A percentile compares a stretch with the other conserved stretches of the same genome.
Evolutionary conservation across 1,139 yeast genomes (phyloP).

Genomic region (Schizosaccharomyces versatilis): DNA sequence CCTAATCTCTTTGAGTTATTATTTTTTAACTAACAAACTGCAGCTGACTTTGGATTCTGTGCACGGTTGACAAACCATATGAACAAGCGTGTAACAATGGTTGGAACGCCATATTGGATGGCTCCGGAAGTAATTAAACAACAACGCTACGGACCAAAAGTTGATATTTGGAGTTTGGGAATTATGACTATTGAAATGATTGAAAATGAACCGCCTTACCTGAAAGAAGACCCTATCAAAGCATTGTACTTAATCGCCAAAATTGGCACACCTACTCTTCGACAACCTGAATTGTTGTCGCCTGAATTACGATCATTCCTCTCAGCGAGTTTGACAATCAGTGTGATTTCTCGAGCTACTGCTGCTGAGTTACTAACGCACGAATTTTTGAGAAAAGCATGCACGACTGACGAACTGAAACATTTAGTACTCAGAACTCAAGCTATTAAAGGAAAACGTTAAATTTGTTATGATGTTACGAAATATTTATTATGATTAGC

Average conservation of each 20-base stretch:
- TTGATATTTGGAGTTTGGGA: slow-evolving; percentile 92
- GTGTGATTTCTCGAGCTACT: slow-evolving; percentile 61
- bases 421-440: neutral
- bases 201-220: slow-evolving; percentile 95
- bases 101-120: slow-evolving; percentile 99
- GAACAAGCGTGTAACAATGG: slow-evolving; percentile 85
- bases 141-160: slow-evolving; percentile 90
- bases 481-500: too few species aligned
- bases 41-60: slow-evolving; percentile 48
- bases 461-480: too few species aligned
- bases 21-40: neutral
- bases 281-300: slow-evolving; percentile 68
- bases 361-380: slow-evolving; percentile 55
- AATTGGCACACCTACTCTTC: slow-evolving; percentile 80
- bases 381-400: slow-evolving; percentile 29
- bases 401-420: neutral
- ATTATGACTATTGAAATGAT: slow-evolving; percentile 97
- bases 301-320: slow-evolving; percentile 45
- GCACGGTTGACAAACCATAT: slow-evolving; percentile 82
- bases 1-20: slow-evolving; percentile 22
- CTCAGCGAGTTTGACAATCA: slow-evolving; percentile 63
- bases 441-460: too few species aligned
- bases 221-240: slow-evolving; percentile 76
- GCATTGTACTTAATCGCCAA: slow-evolving; percentile 87
- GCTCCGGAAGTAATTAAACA: slow-evolving; percentile 93